Conservation (phyloP, 805 yeast species). For the Hanseniaspora vineae region DNA sequence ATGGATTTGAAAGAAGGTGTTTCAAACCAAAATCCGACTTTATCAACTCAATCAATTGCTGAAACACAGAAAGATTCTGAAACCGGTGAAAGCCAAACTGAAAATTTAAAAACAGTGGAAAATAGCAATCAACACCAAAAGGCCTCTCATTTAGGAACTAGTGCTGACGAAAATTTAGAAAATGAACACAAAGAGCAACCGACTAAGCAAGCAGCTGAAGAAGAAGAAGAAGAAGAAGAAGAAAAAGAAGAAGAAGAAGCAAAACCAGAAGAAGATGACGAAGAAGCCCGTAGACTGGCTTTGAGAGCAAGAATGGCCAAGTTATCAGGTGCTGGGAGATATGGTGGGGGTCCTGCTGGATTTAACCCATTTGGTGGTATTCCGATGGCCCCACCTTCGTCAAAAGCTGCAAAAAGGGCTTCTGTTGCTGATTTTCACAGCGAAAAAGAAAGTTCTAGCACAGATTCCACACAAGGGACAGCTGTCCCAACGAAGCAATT, state of each 20-base stretch:
- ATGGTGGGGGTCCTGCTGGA: constrained; percentile 34
- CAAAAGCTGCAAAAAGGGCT: constrained; percentile 15
- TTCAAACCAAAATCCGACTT: too few species aligned
- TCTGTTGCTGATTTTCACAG: constrained; percentile 12
- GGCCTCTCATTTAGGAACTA: constrained; percentile 4
- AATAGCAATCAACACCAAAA: background rate
- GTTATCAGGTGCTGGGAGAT: constrained; percentile 71
- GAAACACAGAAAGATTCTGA: background rate
- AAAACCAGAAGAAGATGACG: constrained; percentile 56
- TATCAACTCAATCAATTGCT: too few species aligned
- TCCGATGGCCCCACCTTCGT: constrained; percentile 17
- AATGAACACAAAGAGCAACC: constrained; percentile 23
- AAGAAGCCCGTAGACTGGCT: constrained; percentile 61
- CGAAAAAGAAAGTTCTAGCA: constrained; percentile 10
- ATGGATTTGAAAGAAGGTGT: too few species aligned
- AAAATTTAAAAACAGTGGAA: too few species aligned
- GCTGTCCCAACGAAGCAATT: constrained; percentile 1
- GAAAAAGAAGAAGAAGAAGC: constrained; percentile 38
- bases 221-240: constrained; percentile 35
- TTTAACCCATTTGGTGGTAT: constrained; percentile 30
- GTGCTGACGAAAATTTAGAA: constrained; percentile 16
- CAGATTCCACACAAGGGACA: constrained; percentile 3
- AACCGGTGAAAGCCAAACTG: too few species aligned
- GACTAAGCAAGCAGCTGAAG: constrained; percentile 28
- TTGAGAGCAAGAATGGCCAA: constrained; percentile 94